A percentile compares a stretch with the other conserved stretches of the same genome.
Conservation (phyloP, 139 green algal species). For the Haematococcus lacustris region DNA sequence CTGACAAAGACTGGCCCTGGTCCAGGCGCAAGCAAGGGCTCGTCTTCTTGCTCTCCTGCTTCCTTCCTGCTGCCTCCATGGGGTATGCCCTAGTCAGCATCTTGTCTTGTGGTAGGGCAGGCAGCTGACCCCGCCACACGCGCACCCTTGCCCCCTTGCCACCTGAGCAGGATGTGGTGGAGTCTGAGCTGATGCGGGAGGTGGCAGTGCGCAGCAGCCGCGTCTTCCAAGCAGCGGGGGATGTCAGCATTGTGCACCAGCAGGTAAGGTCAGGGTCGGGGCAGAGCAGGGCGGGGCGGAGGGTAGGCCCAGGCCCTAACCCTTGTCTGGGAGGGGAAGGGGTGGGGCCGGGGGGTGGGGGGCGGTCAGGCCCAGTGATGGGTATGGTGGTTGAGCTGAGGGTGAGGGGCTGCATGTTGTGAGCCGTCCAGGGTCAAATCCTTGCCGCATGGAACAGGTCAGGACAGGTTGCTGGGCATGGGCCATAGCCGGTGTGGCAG, state of each 20-base stretch:
- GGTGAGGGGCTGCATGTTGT: not conserved
- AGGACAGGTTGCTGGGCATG: no score
- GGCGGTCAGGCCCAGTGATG: not conserved
- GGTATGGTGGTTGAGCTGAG: no score
- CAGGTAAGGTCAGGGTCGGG: slow-evolving; percentile 24
- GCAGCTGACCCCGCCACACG: no score
- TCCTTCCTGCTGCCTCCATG: no score
- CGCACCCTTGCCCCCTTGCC: no score
- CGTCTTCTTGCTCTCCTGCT: no score
- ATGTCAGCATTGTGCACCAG: slow-evolving; percentile 29
- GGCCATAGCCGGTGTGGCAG: no score
- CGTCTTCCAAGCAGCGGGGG: slow-evolving; percentile 66
- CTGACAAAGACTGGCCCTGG: no score
- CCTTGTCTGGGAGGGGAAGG: not conserved
- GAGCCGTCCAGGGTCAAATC: not conserved
- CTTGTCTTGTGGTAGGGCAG: no score
- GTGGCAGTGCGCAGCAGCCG: slow-evolving; percentile 51
- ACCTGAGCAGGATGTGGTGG: slow-evolving; percentile 60
- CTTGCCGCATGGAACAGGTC: not conserved
- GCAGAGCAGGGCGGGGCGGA: not conserved
- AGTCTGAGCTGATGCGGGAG: slow-evolving; percentile 69
- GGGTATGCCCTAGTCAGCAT: no score
- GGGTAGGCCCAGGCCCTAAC: not conserved
- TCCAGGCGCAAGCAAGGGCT: no score
- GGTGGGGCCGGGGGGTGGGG: not conserved